Conservation (phyloP, 73 alveolate genomes). For the Tetrahymena borealis region DNA sequence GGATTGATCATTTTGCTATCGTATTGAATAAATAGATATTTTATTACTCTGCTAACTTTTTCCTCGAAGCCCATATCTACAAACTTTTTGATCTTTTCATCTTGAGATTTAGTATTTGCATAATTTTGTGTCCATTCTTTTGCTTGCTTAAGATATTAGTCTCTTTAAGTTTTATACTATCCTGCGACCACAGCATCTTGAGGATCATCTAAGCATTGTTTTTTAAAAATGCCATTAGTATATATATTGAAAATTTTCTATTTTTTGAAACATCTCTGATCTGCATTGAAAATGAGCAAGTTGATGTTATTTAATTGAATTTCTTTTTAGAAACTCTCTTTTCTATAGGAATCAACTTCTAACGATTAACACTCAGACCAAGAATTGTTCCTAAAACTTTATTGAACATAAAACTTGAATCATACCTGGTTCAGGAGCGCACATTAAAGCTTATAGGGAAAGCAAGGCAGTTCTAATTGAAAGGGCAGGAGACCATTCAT, state of each 20-base stretch:
- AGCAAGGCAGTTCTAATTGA: constrained; percentile 90
- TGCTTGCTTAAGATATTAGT: constrained; percentile 67
- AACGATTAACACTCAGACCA: too few species aligned
- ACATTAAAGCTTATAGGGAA: constrained; percentile 81
- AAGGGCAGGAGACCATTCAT: constrained; percentile 95
- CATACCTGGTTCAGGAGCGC: constrained; percentile 83
- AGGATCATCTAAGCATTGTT: constrained; percentile 68
- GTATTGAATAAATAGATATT: background rate
- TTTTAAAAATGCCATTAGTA: background rate
- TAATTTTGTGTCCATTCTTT: constrained; percentile 57
- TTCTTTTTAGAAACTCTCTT: too few species aligned
- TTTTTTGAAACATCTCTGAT: background rate
- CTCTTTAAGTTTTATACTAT: constrained; percentile 70
- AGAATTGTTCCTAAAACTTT: background rate
- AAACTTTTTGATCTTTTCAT: constrained; percentile 63
- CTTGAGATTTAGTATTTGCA: constrained; percentile 45
- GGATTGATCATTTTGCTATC: too few species aligned
- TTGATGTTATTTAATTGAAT: too few species aligned
- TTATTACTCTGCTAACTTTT: constrained; percentile 39
- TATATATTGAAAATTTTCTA: background rate
- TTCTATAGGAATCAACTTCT: too few species aligned
- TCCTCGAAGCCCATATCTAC: constrained; percentile 84
- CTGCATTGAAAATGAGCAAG: too few species aligned
- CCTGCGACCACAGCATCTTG: constrained; percentile 95
- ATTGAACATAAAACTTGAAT: background rate